Evolutionary conservation across 2,329 filamentous ascomycete species (phyloP).

Genomic region (Talaromyces albobiverticillius): DNA sequence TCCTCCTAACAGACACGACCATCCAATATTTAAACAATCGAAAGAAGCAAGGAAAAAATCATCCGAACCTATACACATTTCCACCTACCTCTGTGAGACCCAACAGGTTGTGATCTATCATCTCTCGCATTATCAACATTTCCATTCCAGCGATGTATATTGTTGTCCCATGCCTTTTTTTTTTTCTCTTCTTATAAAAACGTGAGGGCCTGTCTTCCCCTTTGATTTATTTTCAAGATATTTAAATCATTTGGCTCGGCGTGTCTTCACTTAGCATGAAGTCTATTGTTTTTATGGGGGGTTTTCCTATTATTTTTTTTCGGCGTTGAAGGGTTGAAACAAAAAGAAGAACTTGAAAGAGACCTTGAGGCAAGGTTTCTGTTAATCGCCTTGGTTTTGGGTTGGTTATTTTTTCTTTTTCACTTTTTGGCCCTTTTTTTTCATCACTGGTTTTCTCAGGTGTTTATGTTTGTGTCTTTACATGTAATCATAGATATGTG

Average conservation of each 20-base stretch:
- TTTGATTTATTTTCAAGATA: no score
- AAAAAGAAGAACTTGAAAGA: not conserved
- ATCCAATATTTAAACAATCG: not conserved
- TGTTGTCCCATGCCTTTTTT: slow-evolving; percentile 1
- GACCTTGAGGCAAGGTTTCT: not conserved
- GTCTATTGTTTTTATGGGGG: not conserved
- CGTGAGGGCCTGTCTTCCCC: not conserved
- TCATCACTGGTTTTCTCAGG: no score
- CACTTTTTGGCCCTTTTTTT: no score
- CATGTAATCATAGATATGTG: slow-evolving; percentile 16
- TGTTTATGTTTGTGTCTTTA: not conserved
- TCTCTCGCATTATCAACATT: slow-evolving; percentile 4
- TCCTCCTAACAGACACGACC: not conserved
- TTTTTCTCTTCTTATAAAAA: not conserved
- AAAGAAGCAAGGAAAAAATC: not conserved
- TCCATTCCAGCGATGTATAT: slow-evolving; percentile 12
- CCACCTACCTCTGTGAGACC: not conserved
- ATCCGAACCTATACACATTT: no score
- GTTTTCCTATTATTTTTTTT: not conserved
- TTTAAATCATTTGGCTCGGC: not conserved
- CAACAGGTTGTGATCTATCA: not conserved
- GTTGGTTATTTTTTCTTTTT: no score
- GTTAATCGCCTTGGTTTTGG: not conserved
- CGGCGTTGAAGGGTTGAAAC: not conserved
- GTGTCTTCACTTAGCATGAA: slow-evolving; percentile 5